Conservation (phyloP, 768 basidiomycete genomes). For the Agrocybe chaxingu region DNA sequence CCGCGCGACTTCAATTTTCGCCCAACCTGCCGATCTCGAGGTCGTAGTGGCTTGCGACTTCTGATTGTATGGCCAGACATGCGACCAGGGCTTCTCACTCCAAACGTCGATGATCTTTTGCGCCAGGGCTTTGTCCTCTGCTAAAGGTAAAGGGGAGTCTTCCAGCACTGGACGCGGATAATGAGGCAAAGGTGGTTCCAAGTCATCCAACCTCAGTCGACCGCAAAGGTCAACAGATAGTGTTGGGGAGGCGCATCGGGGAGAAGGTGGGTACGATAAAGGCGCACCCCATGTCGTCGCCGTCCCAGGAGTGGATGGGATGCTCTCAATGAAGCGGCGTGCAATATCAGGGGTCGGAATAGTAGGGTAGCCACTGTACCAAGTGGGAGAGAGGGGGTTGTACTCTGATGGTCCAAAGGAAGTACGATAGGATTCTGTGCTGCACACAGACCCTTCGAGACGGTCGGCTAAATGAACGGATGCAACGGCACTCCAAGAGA, state of each 20-base stretch:
- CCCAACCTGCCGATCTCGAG: background rate
- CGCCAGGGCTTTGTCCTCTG: background rate
- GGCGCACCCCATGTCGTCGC: constrained; percentile 52
- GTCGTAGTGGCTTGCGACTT: background rate
- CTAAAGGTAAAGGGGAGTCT: background rate
- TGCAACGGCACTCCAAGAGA: constrained; percentile 30
- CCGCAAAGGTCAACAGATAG: constrained; percentile 20
- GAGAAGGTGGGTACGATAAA: constrained; percentile 31
- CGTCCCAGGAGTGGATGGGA: constrained; percentile 48
- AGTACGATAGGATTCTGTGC: constrained; percentile 51
- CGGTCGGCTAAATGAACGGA: constrained; percentile 58
- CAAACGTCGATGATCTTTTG: background rate
- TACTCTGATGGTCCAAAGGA: constrained; percentile 56
- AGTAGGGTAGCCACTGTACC: constrained; percentile 26
- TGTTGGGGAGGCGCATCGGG: constrained; percentile 14
- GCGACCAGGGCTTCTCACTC: constrained; percentile 17
- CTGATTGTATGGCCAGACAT: constrained; percentile 31
- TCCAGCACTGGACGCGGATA: background rate
- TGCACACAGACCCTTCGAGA: constrained; percentile 50
- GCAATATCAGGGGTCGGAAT: constrained; percentile 60
- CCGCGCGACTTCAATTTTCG: background rate
- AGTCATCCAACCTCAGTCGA: constrained; percentile 8
- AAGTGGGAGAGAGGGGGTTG: constrained; percentile 32
- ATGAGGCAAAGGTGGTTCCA: background rate
- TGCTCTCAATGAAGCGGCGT: constrained; percentile 50